Conservation (phyloP, 495 filamentous ascomycete species). For the Penicillium lividum region DNA sequence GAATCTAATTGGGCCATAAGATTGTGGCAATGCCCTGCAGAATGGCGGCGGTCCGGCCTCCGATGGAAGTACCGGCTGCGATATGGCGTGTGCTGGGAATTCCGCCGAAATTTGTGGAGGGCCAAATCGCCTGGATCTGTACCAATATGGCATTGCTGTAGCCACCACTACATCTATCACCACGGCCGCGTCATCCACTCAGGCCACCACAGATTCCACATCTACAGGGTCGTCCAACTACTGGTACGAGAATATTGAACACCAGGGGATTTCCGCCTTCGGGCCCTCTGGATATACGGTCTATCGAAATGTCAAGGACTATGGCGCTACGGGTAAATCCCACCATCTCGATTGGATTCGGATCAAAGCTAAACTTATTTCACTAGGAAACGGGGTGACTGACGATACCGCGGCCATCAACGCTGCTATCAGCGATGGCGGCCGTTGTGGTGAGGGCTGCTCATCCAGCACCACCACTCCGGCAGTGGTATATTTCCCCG, state of each 20-base stretch:
- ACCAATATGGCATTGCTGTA: background rate
- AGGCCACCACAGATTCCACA: background rate
- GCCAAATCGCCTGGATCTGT: background rate
- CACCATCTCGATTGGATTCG: background rate
- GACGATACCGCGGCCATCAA: slow-evolving; percentile 59
- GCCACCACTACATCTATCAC: background rate
- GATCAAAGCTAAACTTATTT: background rate
- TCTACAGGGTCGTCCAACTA: background rate
- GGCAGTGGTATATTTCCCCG: slow-evolving; percentile 58
- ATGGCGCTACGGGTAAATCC: slow-evolving; percentile 7
- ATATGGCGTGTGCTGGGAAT: background rate
- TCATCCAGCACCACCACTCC: slow-evolving; percentile 49
- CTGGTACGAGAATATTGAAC: slow-evolving; percentile 7
- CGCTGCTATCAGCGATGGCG: slow-evolving; percentile 45
- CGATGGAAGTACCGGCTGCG: background rate
- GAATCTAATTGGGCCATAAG: background rate
- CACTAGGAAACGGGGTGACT: slow-evolving; percentile 21
- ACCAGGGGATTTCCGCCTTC: slow-evolving; percentile 6
- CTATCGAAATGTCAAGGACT: slow-evolving; percentile 11
- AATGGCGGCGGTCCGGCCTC: background rate
- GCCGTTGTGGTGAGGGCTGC: slow-evolving; percentile 51
- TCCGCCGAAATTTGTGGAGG: background rate
- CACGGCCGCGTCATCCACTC: background rate
- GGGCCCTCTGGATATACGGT: slow-evolving; percentile 8
- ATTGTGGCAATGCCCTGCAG: background rate